Evolutionary conservation across 352 stramenopile genomes (phyloP).

Genomic region (Peronospora tabacina): DNA sequence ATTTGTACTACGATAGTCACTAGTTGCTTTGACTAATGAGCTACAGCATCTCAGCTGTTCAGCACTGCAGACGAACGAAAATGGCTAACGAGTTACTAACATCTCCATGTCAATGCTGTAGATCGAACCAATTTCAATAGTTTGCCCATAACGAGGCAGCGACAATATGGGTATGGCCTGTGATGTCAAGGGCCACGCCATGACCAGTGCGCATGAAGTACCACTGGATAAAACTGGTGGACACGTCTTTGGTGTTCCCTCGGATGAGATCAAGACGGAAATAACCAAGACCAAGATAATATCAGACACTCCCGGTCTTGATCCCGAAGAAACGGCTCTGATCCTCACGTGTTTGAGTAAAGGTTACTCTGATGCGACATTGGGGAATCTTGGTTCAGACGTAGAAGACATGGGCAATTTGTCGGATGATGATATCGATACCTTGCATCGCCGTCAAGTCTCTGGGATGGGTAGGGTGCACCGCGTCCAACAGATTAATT

Average conservation of each 20-base stretch:
- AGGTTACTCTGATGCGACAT: constrained; percentile 27
- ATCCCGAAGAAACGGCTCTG: constrained; percentile 80
- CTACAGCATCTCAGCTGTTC: too few relatives aligned
- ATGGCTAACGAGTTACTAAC: constrained; percentile 3
- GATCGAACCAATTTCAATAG: not conserved
- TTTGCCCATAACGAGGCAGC: constrained; percentile 5
- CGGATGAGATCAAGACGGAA: constrained; percentile 13
- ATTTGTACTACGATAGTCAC: too few relatives aligned
- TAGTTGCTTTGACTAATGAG: too few relatives aligned
- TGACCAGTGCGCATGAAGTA: constrained; percentile 18
- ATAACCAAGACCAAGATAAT: constrained; percentile 5
- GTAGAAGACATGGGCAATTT: constrained; percentile 45
- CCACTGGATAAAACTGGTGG: constrained; percentile 16
- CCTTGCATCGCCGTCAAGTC: constrained; percentile 15
- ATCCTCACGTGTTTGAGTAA: constrained; percentile 83
- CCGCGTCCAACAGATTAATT: constrained; percentile 64
- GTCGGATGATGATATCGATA: constrained; percentile 37
- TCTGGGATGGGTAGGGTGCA: constrained; percentile 30
- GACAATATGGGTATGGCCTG: constrained; percentile 59
- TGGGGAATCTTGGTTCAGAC: constrained; percentile 26
- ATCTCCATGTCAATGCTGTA: constrained; percentile 8
- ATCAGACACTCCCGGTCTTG: constrained; percentile 18
- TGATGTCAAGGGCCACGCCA: constrained; percentile 39
- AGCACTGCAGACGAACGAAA: not conserved
- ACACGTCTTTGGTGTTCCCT: constrained; percentile 8